Evolutionary conservation across 768 basidiomycete species (phyloP), one percentile per base, ranked within the genome.

Genomic region (Suillus hirtellus): DNA sequence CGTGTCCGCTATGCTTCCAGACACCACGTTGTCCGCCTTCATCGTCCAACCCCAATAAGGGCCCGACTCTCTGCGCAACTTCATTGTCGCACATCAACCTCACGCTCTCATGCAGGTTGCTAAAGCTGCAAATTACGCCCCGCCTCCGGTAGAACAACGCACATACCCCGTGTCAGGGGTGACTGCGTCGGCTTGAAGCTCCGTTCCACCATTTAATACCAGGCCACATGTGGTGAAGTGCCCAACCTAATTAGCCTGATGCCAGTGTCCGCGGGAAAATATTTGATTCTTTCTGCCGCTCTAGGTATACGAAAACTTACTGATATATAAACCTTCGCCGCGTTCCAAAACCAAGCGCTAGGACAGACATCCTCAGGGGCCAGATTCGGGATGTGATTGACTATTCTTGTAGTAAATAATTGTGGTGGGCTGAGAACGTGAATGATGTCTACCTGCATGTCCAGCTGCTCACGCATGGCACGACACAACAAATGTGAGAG

Each of bases 41-140:
- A 44, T 77, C 73, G 70, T 89, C 81, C 62, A 91, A 67, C 43
- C 89, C 85, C 90, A 89, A 86, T 15, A 89, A 72, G n/a, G 80
- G 77, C 60, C 82, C 79, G 63, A 87, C 76, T 70, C 78, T 76
- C 44, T 76, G 66, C 1, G 75, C 78, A 10, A 84, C 70, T 24
- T 81, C 79, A 3, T 80, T 73, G 0, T 83, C 86, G 60, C 84
- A 81, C 6, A 89, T 72, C 21, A 74, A 69, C 60, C 71, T 71
- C 37, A 85, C 68, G 6, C 79, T 74, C 17, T 73, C 71, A 21
- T 73, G 75, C 5, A 81, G 67, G 66, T 84, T 80, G 9, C 82
- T 82, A 62, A 81, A 80, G 1, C 84, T 87, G 67, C 12, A 54
- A 3, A 60, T 44, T 8, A 47, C 19, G n/a, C 9, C 27, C 19